A percentile compares a stretch with the other conserved stretches of the same genome.
Evolutionary conservation across 305 asterid genomes (phyloP).

Genomic region (Nicotiana rustica): DNA sequence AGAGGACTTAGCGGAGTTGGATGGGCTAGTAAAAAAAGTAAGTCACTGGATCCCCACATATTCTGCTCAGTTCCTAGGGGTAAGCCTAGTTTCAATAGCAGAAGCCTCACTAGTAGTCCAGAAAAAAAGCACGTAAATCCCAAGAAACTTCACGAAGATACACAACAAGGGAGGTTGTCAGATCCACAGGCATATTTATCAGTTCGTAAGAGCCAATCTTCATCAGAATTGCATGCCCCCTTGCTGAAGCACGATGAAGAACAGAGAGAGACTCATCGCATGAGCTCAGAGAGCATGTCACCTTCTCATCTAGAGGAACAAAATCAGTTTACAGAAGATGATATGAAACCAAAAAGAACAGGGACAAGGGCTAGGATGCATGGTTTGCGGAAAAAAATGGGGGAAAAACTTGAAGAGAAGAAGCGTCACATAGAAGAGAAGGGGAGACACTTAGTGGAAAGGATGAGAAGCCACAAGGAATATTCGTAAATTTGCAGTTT

Average conservation of each 20-base stretch:
- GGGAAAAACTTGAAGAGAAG: slow-evolving; percentile 87
- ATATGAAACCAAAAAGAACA: slow-evolving; percentile 50
- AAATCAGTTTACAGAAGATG: slow-evolving; percentile 56
- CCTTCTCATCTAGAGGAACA: slow-evolving; percentile 54
- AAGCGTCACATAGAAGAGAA: slow-evolving; percentile 84
- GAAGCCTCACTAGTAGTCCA: slow-evolving; percentile 34
- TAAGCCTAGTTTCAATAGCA: slow-evolving; percentile 36
- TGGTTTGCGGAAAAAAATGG: slow-evolving; percentile 86
- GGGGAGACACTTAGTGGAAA: slow-evolving; percentile 78
- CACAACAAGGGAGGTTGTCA: slow-evolving; percentile 1
- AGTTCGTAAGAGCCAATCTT: slow-evolving; percentile 35
- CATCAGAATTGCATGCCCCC: slow-evolving; percentile 59
- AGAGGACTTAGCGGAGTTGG: slow-evolving; percentile 5
- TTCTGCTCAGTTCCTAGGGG: slow-evolving; percentile 45
- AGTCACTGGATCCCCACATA: slow-evolving; percentile 43
- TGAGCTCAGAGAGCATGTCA: slow-evolving; percentile 43
- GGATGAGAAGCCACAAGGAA: slow-evolving; percentile 71
- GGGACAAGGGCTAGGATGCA: slow-evolving; percentile 79
- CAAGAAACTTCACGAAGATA: background rate
- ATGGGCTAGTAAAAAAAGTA: slow-evolving; percentile 35
- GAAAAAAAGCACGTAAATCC: background rate
- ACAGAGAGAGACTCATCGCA: slow-evolving; percentile 43
- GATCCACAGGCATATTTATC: slow-evolving; percentile 17
- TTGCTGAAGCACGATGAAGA: slow-evolving; percentile 55
- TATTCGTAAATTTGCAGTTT: background rate